These are phyloP conservation scores for Cercospora sojina DNA, from an alignment of 2,329 filamentous ascomycete genomes.

Conservation along the genomic window DNA sequence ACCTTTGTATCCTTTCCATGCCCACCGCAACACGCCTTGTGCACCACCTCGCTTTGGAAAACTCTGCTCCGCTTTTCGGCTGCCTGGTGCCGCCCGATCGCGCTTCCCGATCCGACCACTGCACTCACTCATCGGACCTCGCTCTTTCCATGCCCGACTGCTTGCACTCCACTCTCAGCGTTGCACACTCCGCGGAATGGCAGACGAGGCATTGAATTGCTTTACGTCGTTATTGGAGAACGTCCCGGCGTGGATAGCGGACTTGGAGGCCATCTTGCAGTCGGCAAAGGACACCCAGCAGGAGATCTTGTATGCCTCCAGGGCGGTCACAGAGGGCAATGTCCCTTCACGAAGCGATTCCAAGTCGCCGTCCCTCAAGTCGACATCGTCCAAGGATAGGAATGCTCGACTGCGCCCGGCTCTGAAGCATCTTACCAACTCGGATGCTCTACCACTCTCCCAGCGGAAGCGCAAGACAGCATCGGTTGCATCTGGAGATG, in stretches of 20 bases:
- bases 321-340: constrained; percentile 18
- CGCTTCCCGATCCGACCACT: neutral
- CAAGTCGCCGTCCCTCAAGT: constrained; percentile 30
- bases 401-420: constrained; percentile 18
- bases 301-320: constrained; percentile 30
- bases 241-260: constrained; percentile 36
- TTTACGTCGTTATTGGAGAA: constrained; percentile 34
- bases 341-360: constrained; percentile 12
- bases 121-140: neutral
- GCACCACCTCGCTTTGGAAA: neutral
- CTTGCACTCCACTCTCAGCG: neutral
- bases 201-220: constrained; percentile 34
- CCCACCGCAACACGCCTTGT: neutral
- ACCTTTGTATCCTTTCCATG: constrained; percentile 4
- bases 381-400: constrained; percentile 17
- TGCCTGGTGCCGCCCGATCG: constrained; percentile 10
- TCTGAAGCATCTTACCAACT: constrained; percentile 31
- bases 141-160: neutral
- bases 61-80: neutral
- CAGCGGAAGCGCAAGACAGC: constrained; percentile 47
- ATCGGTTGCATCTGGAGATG: constrained; percentile 43
- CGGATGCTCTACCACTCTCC: constrained; percentile 33
- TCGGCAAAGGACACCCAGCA: constrained; percentile 30
- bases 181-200: constrained; percentile 28
- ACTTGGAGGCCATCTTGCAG: constrained; percentile 34